These are phyloP conservation scores for Orbilia quercus DNA, from an alignment of 2,329 filamentous ascomycete genomes.

Conservation along the genomic window DNA sequence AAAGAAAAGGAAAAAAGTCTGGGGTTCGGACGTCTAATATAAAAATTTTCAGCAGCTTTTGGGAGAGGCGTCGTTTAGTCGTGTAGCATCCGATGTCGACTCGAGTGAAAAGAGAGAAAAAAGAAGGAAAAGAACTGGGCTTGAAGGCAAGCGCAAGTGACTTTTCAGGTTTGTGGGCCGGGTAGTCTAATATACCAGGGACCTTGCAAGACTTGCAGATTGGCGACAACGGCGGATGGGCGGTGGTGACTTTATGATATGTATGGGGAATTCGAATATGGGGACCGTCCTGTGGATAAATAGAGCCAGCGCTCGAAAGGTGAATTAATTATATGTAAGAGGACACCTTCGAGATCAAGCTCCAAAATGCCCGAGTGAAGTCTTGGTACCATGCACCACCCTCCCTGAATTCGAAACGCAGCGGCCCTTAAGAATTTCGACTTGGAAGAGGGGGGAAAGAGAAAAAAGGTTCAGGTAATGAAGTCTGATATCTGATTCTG, in stretches of 20 bases:
- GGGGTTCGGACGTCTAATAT: slow-evolving; percentile 52
- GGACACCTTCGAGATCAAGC: slow-evolving; percentile 14
- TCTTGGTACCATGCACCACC: no score
- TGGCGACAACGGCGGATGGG: slow-evolving; percentile 46
- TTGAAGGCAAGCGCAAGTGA: slow-evolving; percentile 30
- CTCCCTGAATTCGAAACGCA: no score
- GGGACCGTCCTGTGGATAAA: slow-evolving; percentile 49
- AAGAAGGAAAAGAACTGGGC: slow-evolving; percentile 2
- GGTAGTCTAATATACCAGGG: slow-evolving; percentile 19
- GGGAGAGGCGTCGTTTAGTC: slow-evolving; percentile 22
- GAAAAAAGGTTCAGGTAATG: background rate
- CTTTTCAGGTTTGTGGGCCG: slow-evolving; percentile 22
- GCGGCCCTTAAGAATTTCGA: no score
- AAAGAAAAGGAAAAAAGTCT: no score
- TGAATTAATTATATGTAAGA: no score
- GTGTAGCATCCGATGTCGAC: background rate
- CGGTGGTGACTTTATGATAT: slow-evolving; percentile 7
- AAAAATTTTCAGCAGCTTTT: slow-evolving; percentile 50
- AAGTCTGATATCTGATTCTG: slow-evolving; percentile 28
- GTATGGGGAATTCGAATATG: no score
- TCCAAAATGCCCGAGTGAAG: slow-evolving; percentile 5
- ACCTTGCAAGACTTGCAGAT: slow-evolving; percentile 52
- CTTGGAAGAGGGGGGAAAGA: background rate
- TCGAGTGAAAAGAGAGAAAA: slow-evolving; percentile 15
- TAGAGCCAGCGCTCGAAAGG: slow-evolving; percentile 1